These are phyloP conservation scores for Acacia pycnantha DNA, from an alignment of 331 rosid genomes.

Conservation along the genomic window DNA sequence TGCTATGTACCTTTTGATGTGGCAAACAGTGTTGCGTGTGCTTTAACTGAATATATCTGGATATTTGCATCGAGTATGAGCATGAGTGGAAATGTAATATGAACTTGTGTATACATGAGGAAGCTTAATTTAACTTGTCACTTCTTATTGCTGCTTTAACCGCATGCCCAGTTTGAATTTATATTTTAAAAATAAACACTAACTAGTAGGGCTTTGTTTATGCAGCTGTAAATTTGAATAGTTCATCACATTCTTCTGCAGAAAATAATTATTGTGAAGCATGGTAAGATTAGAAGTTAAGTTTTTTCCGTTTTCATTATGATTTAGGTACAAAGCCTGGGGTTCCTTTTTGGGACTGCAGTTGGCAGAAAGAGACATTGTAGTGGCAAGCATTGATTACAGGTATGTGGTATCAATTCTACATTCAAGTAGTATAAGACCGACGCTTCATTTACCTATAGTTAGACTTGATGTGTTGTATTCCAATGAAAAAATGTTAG, in stretches of 20 bases:
- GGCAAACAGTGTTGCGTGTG: conserved; percentile 17
- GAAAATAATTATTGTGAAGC: background rate
- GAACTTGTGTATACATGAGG: background rate
- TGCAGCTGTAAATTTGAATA: conserved; percentile 9
- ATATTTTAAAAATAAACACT: conserved; percentile 13
- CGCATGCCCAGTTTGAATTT: background rate
- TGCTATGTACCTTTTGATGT: conserved; percentile 16
- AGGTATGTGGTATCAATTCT: conserved; percentile 60
- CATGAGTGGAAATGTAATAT: conserved; percentile 13
- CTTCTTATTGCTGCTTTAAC: conserved; percentile 18
- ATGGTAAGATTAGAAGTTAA: conserved; percentile 17
- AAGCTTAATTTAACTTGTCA: background rate
- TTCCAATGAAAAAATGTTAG: conserved; percentile 29
- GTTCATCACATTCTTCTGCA: background rate
- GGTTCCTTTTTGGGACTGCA: conserved; percentile 88
- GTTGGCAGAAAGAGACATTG: conserved; percentile 83
- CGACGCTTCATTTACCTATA: conserved; percentile 43
- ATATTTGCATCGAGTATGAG: conserved; percentile 6
- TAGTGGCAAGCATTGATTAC: conserved; percentile 93
- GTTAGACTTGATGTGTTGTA: conserved; percentile 33
- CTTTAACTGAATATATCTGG: conserved; percentile 14
- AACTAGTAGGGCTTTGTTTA: background rate
- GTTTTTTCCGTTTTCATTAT: conserved; percentile 31
- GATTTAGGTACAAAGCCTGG: conserved; percentile 93
- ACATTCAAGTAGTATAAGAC: conserved; percentile 32